A percentile compares a stretch with the other conserved stretches of the same genome.
Evolutionary conservation across 257 asterid genomes (phyloP).

Genomic region (Linderniella brevidens): DNA sequence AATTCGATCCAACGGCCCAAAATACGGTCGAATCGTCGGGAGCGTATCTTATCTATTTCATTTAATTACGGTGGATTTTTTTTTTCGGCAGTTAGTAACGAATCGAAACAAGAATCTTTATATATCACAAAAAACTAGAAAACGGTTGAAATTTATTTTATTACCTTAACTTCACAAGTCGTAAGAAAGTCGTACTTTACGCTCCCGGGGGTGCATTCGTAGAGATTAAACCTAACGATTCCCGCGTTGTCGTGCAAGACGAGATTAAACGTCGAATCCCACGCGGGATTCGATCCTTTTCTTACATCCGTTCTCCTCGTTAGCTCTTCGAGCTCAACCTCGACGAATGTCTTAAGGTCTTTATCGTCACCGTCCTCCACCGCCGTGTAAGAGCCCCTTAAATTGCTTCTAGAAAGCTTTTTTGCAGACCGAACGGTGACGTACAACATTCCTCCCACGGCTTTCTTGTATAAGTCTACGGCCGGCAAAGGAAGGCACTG

Average conservation of each 20-base stretch:
- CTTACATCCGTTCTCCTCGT: constrained; percentile 57
- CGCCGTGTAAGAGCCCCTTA: constrained; percentile 12
- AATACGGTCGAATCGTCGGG: constrained; percentile 80
- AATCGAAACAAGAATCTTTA: neutral
- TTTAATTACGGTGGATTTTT: neutral
- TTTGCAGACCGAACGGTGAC: constrained; percentile 57
- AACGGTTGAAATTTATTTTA: constrained; percentile 4
- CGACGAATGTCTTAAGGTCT: constrained; percentile 67
- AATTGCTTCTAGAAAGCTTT: constrained; percentile 35
- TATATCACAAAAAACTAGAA: constrained; percentile 9
- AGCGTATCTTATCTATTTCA: constrained; percentile 62
- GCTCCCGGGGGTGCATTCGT: constrained; percentile 53
- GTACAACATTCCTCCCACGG: constrained; percentile 59
- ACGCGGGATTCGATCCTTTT: constrained; percentile 57
- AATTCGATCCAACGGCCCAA: constrained; percentile 72
- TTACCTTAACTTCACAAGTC: constrained; percentile 90
- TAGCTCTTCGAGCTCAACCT: constrained; percentile 75
- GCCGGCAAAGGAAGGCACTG: constrained; percentile 81
- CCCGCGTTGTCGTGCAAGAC: constrained; percentile 72
- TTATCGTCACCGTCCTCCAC: constrained; percentile 46
- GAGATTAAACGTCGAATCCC: constrained; percentile 76
- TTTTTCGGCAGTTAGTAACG: neutral
- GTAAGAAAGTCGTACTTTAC: constrained; percentile 67
- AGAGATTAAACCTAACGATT: constrained; percentile 51
- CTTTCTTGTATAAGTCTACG: constrained; percentile 50